Percentiles rank a stretch among this genome's conserved stretches.
Evolutionary conservation across 768 basidiomycete genomes (phyloP).

Genomic region (Galerina marginata): DNA sequence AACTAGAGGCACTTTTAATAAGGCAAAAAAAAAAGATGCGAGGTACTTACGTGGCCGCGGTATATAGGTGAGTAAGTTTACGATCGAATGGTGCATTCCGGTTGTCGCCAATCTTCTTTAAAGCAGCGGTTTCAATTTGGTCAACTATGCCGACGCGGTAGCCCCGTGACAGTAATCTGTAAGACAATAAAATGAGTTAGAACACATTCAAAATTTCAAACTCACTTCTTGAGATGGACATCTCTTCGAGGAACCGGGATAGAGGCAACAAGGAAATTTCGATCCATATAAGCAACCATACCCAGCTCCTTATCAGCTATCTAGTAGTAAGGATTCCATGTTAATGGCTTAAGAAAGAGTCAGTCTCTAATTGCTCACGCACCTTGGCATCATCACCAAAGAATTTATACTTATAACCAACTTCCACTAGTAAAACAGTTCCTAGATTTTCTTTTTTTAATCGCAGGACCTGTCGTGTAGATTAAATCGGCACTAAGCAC

Average conservation of each 20-base stretch:
- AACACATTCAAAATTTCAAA: slow-evolving; percentile 1
- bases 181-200: neutral
- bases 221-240: slow-evolving; percentile 78
- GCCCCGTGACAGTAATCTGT: slow-evolving; percentile 73
- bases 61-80: slow-evolving; percentile 79
- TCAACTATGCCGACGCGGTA: slow-evolving; percentile 84
- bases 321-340: slow-evolving; percentile 37
- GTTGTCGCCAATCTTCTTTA: slow-evolving; percentile 84
- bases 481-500: neutral
- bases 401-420: slow-evolving; percentile 86
- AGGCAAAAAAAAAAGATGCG: neutral
- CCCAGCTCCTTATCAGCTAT: slow-evolving; percentile 79
- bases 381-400: slow-evolving; percentile 87
- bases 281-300: slow-evolving; percentile 71
- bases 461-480: slow-evolving; percentile 48
- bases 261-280: slow-evolving; percentile 78
- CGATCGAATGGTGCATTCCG: slow-evolving; percentile 76
- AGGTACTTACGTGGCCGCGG: slow-evolving; percentile 79
- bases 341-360: neutral
- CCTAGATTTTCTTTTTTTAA: slow-evolving; percentile 71
- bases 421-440: slow-evolving; percentile 77
- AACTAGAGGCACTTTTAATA: slow-evolving; percentile 50
- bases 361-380: slow-evolving; percentile 35
- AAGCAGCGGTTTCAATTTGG: slow-evolving; percentile 86
- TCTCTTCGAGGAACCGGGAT: slow-evolving; percentile 73